Conservation (phyloP, 176 grass and related monocot genomes). For the Poa annua region DNA sequence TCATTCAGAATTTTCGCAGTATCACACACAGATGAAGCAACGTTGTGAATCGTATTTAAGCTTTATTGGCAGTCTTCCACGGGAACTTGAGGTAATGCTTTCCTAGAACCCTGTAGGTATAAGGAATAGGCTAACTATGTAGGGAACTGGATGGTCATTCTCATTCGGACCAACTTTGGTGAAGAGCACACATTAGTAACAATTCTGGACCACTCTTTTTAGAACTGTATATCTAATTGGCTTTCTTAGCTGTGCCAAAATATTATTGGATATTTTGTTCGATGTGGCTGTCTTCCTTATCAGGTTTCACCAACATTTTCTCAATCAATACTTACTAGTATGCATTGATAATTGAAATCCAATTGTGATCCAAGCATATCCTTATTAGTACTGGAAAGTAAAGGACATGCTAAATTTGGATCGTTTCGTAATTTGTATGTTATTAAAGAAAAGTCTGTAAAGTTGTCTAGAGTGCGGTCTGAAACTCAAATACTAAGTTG, state of each 20-base stretch:
- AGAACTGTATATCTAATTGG: neutral
- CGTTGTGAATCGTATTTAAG: conserved; percentile 71
- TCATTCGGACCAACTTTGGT: neutral
- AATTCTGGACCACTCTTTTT: neutral
- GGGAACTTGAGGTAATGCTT: conserved; percentile 69
- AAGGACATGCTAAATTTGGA: neutral
- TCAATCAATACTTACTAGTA: neutral
- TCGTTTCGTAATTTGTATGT: neutral
- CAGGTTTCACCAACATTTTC: neutral
- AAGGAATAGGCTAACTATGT: neutral
- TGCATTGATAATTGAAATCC: conserved; percentile 5
- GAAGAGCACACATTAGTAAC: neutral
- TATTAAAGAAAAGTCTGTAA: neutral
- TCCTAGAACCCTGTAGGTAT: neutral
- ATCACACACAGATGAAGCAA: conserved; percentile 67
- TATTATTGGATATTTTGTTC: neutral
- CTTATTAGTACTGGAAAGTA: neutral
- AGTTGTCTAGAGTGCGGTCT: neutral
- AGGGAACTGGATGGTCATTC: conserved; percentile 15
- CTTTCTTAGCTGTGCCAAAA: conserved; percentile 9
- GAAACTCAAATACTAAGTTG: conserved; percentile 3
- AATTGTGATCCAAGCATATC: neutral
- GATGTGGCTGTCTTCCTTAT: conserved; percentile 1
- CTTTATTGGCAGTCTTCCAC: conserved; percentile 67
- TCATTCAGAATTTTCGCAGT: conserved; percentile 77